A percentile compares a stretch with the other conserved stretches of the same genome.
These are phyloP conservation scores for Saccharomyces jurei DNA, from an alignment of 805 yeast species.

Conservation along the genomic window DNA sequence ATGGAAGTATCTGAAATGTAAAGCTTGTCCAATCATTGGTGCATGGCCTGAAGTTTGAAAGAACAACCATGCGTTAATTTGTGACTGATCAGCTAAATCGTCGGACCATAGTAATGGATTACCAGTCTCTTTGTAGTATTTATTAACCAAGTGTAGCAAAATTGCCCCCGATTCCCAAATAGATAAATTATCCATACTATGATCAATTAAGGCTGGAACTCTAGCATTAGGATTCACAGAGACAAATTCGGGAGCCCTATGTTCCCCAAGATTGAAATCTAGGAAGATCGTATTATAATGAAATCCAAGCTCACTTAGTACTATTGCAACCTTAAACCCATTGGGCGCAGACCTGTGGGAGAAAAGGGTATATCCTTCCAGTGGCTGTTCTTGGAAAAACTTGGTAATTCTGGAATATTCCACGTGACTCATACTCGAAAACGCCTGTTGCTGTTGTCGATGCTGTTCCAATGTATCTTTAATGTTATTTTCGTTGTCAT, in stretches of 20 bases:
- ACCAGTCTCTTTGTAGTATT: constrained; percentile 50
- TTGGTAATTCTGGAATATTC: constrained; percentile 53
- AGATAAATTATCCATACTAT: constrained; percentile 66
- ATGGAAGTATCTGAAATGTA: constrained; percentile 89
- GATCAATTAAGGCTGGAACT: constrained; percentile 91
- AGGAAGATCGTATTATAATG: constrained; percentile 73
- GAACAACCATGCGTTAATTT: constrained; percentile 80
- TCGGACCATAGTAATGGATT: constrained; percentile 72
- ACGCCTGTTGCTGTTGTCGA: constrained; percentile 10
- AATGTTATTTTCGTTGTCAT: constrained; percentile 1
- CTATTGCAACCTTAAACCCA: constrained; percentile 91
- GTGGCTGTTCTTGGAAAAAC: constrained; percentile 70
- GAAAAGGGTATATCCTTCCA: constrained; percentile 74
- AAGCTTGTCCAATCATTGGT: constrained; percentile 97
- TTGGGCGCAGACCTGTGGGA: constrained; percentile 89
- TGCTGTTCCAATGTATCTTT: constrained; percentile 18
- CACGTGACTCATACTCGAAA: constrained; percentile 34
- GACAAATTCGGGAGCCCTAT: constrained; percentile 87
- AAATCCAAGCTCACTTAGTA: constrained; percentile 72
- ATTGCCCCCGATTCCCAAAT: constrained; percentile 96
- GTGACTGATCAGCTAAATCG: constrained; percentile 70
- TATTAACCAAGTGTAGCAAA: constrained; percentile 69
- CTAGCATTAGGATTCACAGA: constrained; percentile 93
- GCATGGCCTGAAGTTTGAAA: constrained; percentile 97
- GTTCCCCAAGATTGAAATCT: constrained; percentile 85